Evolutionary conservation across 2,329 filamentous ascomycete species (phyloP).

Genomic region (Botrytis tulipae): DNA sequence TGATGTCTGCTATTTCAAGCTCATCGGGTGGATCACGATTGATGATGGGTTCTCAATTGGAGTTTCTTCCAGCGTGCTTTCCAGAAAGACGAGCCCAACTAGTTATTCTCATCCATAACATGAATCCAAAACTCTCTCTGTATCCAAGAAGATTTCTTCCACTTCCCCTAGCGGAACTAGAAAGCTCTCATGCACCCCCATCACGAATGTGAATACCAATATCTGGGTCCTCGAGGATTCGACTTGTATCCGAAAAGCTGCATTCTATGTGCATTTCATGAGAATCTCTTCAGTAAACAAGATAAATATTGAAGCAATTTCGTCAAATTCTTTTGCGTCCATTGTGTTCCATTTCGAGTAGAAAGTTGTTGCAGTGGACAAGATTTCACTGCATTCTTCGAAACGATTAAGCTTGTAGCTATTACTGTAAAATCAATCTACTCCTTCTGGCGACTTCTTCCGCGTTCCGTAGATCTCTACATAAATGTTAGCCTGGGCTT

Average conservation of each 20-base stretch:
- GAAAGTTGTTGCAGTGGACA: not conserved
- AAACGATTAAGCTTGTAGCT: not conserved
- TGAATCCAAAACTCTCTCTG: not conserved
- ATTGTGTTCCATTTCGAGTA: not conserved
- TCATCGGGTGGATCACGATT: not conserved
- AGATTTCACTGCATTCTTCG: not conserved
- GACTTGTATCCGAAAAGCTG: not conserved
- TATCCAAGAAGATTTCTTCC: not conserved
- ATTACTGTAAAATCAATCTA: not conserved
- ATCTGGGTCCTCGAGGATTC: not conserved
- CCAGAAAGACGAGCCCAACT: not conserved
- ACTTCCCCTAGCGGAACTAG: not conserved
- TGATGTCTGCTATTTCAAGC: not conserved
- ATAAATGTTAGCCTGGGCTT: not conserved
- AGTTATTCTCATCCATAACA: not conserved
- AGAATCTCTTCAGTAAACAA: not conserved
- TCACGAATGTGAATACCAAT: not conserved
- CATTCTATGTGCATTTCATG: not conserved
- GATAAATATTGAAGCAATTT: not conserved
- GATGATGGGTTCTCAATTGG: not conserved
- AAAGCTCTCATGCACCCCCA: not conserved
- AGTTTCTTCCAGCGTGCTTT: not conserved
- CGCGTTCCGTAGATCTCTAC: slow-evolving; percentile 11
- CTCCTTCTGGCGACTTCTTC: slow-evolving; percentile 16
- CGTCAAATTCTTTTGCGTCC: not conserved